Conservation (phyloP, 2,329 filamentous ascomycete species). For the Colletotrichum coccodes region DNA sequence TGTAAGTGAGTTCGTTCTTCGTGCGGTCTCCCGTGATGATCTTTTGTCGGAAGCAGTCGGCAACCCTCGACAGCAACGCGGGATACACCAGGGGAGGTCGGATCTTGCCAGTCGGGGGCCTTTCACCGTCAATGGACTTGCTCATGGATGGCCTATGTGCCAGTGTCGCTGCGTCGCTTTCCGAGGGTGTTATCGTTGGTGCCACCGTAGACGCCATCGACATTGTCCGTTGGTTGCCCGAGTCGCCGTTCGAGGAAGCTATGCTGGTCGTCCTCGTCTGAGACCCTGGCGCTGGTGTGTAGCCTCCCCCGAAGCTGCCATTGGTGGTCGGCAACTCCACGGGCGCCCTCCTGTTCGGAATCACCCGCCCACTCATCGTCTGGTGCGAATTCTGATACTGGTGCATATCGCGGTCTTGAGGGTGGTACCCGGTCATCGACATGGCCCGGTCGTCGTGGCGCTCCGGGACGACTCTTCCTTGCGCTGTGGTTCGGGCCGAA, state of each 20-base stretch:
- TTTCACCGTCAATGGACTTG: slow-evolving; percentile 64
- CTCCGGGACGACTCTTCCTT: slow-evolving; percentile 91
- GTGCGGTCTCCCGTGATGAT: slow-evolving; percentile 87
- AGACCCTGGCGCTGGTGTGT: slow-evolving; percentile 59
- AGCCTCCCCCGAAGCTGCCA: slow-evolving; percentile 49
- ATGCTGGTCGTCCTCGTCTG: slow-evolving; percentile 71
- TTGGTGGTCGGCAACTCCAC: slow-evolving; percentile 51
- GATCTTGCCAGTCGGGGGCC: slow-evolving; percentile 69
- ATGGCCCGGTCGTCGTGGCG: slow-evolving; percentile 92
- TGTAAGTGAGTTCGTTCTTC: slow-evolving; percentile 97
- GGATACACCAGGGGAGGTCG: slow-evolving; percentile 91
- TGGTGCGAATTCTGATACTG: slow-evolving; percentile 69
- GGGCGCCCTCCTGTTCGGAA: slow-evolving; percentile 74
- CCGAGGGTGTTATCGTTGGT: slow-evolving; percentile 73
- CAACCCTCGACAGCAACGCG: slow-evolving; percentile 91
- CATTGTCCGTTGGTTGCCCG: slow-evolving; percentile 75
- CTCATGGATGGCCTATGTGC: slow-evolving; percentile 67
- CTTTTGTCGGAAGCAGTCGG: slow-evolving; percentile 90
- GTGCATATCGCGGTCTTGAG: slow-evolving; percentile 71
- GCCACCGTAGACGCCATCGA: slow-evolving; percentile 91
- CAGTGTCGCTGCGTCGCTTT: slow-evolving; percentile 58
- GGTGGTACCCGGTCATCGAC: slow-evolving; percentile 85
- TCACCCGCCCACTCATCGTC: slow-evolving; percentile 92
- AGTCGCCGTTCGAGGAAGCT: slow-evolving; percentile 61
- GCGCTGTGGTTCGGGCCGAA: slow-evolving; percentile 84